Percentiles rank a stretch among this genome's conserved stretches.
Conservation (phyloP, 306 rosid species). For the Medicago ruthenica region DNA sequence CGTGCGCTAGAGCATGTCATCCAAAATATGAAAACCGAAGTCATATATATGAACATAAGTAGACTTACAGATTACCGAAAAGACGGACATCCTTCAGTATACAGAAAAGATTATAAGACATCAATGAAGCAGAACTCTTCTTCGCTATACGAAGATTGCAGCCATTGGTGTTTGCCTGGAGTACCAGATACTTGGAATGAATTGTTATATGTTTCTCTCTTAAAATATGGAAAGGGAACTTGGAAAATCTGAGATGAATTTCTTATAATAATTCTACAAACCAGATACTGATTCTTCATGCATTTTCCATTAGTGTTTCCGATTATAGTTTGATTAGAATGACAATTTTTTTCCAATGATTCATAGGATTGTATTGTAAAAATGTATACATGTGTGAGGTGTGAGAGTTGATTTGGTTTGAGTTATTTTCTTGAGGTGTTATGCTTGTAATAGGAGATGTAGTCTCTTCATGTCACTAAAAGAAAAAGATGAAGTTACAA, state of each 20-base stretch:
- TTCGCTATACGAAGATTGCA: constrained; percentile 60
- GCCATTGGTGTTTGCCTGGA: constrained; percentile 79
- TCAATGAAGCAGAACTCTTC: constrained; percentile 37
- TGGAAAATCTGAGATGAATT: constrained; percentile 39
- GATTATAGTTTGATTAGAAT: constrained; percentile 33
- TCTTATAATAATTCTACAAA: not conserved
- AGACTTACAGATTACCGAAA: constrained; percentile 87
- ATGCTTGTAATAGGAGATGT: not conserved
- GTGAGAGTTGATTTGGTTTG: constrained; percentile 11
- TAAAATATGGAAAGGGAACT: constrained; percentile 47
- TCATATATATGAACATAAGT: constrained; percentile 78
- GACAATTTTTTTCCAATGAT: constrained; percentile 2
- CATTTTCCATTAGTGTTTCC: constrained; percentile 18
- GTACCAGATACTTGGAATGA: constrained; percentile 70
- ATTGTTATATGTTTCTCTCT: constrained; percentile 49
- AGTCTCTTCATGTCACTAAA: not conserved
- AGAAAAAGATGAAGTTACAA: not conserved
- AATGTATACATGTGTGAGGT: constrained; percentile 12
- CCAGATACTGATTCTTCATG: constrained; percentile 22
- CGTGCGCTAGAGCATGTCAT: constrained; percentile 75
- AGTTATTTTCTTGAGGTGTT: not conserved
- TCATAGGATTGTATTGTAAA: constrained; percentile 16
- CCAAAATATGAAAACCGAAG: constrained; percentile 67
- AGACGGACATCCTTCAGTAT: constrained; percentile 91
- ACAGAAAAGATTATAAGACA: constrained; percentile 55